Evolutionary conservation across 148 eudicot genomes (phyloP).

Genomic region (Diospyros kaki): DNA sequence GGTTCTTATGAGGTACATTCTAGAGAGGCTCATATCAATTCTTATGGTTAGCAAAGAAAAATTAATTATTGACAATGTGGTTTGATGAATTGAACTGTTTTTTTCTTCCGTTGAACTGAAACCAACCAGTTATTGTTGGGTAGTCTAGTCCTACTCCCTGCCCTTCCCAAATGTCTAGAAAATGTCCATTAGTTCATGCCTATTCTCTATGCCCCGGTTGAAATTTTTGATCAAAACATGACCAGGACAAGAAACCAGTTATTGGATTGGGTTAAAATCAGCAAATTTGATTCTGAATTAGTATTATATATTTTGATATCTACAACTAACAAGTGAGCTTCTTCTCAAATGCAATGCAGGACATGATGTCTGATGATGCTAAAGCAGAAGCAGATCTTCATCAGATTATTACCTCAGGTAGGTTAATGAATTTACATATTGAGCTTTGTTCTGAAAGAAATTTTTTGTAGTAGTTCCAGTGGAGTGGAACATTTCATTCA

Average conservation of each 20-base stretch:
- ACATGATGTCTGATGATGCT: slow-evolving; percentile 38
- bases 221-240: neutral
- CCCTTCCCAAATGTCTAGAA: neutral
- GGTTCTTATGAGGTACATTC: neutral
- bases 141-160: neutral
- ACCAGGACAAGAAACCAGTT: neutral
- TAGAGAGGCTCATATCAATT: neutral
- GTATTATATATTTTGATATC: neutral
- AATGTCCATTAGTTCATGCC: neutral
- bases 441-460: neutral
- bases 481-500: neutral
- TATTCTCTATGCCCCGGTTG: neutral
- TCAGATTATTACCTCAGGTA: slow-evolving; percentile 64
- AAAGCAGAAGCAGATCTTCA: slow-evolving; percentile 69
- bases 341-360: slow-evolving; percentile 14
- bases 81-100: neutral
- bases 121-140: neutral
- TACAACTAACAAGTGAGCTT: neutral
- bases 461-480: neutral
- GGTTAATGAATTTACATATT: neutral
- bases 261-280: neutral
- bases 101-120: neutral
- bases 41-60: neutral
- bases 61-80: neutral
- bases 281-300: neutral